phyloP scores from a whole-genome alignment of 2,329 filamentous ascomycete species.

The Aureobasidium lini region DNA sequence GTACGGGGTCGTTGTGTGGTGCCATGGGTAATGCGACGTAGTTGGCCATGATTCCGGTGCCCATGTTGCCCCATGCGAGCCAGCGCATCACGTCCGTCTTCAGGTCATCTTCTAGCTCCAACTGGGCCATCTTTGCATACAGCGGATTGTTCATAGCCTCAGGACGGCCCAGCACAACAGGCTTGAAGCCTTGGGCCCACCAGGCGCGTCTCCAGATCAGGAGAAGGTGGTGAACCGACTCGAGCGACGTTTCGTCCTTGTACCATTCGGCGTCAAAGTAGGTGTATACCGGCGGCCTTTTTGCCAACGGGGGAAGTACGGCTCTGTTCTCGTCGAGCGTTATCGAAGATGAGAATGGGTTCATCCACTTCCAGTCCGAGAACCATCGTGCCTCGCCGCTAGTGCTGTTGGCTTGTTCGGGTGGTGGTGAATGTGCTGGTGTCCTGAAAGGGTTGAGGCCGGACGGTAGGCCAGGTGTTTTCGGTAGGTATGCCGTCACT shows the following conservation, averaged over 20 bases:
- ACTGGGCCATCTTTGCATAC: slow-evolving; percentile 61
- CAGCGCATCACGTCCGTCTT: slow-evolving; percentile 70
- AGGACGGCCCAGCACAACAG: slow-evolving; percentile 67
- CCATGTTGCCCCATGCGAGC: slow-evolving; percentile 91
- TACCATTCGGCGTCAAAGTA: slow-evolving; percentile 69
- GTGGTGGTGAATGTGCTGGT: slow-evolving; percentile 62
- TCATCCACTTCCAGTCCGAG: slow-evolving; percentile 82
- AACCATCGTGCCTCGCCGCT: slow-evolving; percentile 77
- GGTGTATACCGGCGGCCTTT: slow-evolving; percentile 74
- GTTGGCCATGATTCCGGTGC: slow-evolving; percentile 70
- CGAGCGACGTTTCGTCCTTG: slow-evolving; percentile 56
- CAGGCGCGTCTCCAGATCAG: slow-evolving; percentile 86
- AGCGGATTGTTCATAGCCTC: slow-evolving; percentile 79
- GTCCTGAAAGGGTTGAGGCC: slow-evolving; percentile 57
- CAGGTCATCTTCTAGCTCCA: slow-evolving; percentile 54
- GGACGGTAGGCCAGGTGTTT: slow-evolving; percentile 27
- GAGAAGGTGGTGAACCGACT: slow-evolving; percentile 71
- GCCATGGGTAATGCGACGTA: slow-evolving; percentile 82
- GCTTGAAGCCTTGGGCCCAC: slow-evolving; percentile 90
- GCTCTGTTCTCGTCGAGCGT: slow-evolving; percentile 74
- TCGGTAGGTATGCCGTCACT: slow-evolving; percentile 29
- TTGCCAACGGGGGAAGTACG: slow-evolving; percentile 67
- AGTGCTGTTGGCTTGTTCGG: slow-evolving; percentile 69
- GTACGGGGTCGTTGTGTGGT: slow-evolving; percentile 60
- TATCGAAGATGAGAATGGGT: slow-evolving; percentile 76